Percentiles rank a stretch among this genome's conserved stretches.
Conservation (phyloP, 1,284 basidiomycete genomes). For the Afroboletus lepidellus region DNA sequence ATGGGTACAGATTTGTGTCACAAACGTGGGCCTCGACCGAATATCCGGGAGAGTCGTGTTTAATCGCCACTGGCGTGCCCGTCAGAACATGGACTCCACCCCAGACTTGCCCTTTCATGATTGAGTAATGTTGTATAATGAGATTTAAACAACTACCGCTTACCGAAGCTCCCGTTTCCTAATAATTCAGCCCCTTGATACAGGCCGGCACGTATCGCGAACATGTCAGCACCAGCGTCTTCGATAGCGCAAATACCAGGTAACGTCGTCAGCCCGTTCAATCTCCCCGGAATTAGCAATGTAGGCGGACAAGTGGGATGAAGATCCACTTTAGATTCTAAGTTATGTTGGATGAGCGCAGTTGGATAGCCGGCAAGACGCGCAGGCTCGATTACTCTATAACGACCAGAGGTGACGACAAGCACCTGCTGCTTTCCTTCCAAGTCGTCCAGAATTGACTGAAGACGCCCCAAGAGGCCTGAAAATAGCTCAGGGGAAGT, state of each 20-base stretch:
- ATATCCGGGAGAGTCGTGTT: background rate
- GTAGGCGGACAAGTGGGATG: background rate
- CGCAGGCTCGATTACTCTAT: background rate
- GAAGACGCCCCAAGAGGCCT: background rate
- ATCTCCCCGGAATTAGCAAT: background rate
- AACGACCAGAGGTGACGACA: background rate
- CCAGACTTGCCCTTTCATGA: background rate
- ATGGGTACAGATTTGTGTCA: background rate
- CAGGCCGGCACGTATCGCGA: background rate
- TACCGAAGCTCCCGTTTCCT: background rate
- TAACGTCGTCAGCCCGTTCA: background rate
- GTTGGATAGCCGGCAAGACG: background rate
- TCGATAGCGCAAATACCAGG: background rate
- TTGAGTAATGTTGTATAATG: background rate
- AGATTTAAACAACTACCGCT: too few species aligned
- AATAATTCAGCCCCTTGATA: background rate
- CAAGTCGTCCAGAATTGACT: background rate
- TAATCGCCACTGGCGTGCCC: background rate
- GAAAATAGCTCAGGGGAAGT: background rate
- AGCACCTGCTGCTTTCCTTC: background rate
- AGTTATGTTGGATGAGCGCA: background rate
- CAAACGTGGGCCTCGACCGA: background rate
- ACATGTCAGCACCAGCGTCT: background rate
- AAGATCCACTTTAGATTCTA: background rate
- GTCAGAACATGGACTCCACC: background rate